A percentile compares a stretch with the other conserved stretches of the same genome.
These are phyloP conservation scores for Hyphodiscus hymeniophilus DNA, from an alignment of 495 filamentous ascomycete genomes.

Conservation along the genomic window DNA sequence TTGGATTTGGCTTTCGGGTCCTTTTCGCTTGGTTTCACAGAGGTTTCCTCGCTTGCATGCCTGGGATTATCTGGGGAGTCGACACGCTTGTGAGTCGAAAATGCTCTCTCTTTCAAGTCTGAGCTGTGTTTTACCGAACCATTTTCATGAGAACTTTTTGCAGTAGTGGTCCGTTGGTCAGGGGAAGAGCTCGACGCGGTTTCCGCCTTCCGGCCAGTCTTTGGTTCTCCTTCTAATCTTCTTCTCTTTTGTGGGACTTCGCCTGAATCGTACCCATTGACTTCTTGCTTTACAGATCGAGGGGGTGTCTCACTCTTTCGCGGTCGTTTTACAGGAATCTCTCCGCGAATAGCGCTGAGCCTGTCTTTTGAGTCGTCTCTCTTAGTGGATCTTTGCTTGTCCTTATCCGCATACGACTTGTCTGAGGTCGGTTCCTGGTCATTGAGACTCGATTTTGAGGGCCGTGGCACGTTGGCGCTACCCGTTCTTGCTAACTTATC, in stretches of 20 bases:
- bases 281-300: conserved; percentile 43
- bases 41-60: conserved; percentile 4
- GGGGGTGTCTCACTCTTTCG: conserved; percentile 60
- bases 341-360: conserved; percentile 33
- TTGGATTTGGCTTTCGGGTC: conserved; percentile 8
- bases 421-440: conserved; percentile 21
- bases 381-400: conserved; percentile 29
- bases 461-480: conserved; percentile 14
- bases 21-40: conserved; percentile 1
- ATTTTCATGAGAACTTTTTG: conserved; percentile 15
- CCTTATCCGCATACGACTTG: conserved; percentile 10
- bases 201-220: conserved; percentile 7
- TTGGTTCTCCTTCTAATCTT: conserved; percentile 30
- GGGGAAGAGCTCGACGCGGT: conserved; percentile 20
- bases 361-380: conserved; percentile 49
- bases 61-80: conserved; percentile 2
- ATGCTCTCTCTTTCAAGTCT: conserved; percentile 8
- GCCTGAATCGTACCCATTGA: conserved; percentile 31
- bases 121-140: conserved; percentile 9
- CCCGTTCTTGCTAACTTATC: conserved; percentile 15
- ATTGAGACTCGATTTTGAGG: conserved; percentile 26
- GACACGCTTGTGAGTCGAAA: conserved; percentile 3
- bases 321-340: conserved; percentile 52
- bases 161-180: conserved; percentile 13
- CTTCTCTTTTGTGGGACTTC: conserved; percentile 43